A percentile compares a stretch with the other conserved stretches of the same genome.
Conservation (phyloP, 2,329 filamentous ascomycete species). For the Pseudocercospora crystallina region DNA sequence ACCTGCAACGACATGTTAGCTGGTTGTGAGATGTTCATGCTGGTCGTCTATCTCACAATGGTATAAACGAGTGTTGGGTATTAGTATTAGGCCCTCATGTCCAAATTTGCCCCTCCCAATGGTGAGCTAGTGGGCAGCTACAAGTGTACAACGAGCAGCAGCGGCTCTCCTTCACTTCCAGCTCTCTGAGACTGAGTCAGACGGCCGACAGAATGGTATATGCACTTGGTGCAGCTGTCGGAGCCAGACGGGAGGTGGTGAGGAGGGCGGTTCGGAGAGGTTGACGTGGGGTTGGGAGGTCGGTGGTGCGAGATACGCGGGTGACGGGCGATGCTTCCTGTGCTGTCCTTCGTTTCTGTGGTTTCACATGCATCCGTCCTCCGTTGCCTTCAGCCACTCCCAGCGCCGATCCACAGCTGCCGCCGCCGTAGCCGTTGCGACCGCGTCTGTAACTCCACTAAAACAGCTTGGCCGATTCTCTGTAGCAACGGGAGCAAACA, state of each 20-base stretch:
- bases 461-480: not conserved
- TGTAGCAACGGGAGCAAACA: not conserved
- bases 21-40: too few relatives aligned
- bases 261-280: not conserved
- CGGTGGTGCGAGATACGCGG: too few relatives aligned
- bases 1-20: not conserved
- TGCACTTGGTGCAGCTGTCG: not conserved
- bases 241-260: not conserved
- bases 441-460: not conserved
- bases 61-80: not conserved
- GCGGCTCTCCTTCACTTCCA: not conserved
- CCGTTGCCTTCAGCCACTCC: conserved; percentile 7
- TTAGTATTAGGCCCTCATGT: not conserved
- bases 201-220: too few relatives aligned
- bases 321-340: too few relatives aligned
- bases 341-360: not conserved
- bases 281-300: too few relatives aligned
- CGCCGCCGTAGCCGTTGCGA: not conserved
- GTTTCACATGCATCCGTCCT: conserved; percentile 11
- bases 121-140: not conserved
- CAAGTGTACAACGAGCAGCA: not conserved
- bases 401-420: not conserved
- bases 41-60: not conserved
- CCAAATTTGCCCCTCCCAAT: too few relatives aligned
- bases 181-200: too few relatives aligned